Base-by-base conservation (phyloP, 2,329 filamentous ascomycete genomes). In the Sordariomycetes sp. region DNA sequence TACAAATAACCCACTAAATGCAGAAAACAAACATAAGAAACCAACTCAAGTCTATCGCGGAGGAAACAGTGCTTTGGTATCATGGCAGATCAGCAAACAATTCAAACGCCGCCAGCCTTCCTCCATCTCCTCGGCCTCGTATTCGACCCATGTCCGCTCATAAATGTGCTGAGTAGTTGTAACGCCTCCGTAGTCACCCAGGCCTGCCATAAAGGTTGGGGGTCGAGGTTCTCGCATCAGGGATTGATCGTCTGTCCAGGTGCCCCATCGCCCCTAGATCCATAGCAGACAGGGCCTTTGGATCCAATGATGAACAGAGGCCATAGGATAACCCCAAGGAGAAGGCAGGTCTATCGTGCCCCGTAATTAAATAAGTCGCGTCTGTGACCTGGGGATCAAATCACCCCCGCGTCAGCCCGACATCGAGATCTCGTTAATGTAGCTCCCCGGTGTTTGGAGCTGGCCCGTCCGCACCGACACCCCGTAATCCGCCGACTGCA, bases 391-490 rank as follows among this genome's bases (percentile, higher is more conserved):
- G 20, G 7, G 22, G 12, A 57, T 50, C 18, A 35, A 35, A 35
- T 8, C 6, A n/a, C 40, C 3, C 12, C 16, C n/a, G 8, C 34
- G 5, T 55, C 24, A 57, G 10, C 55, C 55, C 34, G 55, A 51
- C 55, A 57, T 57, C 55, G 55, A 52, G 34, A 57, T 46, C 24
- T 57, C 55, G 34, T 53, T 43, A 14, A 57, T 53, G 34, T 35
- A 57, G 24, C 24, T 32, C 14, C 28, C 25, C 25, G 55, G 22
- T 3, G 55, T 28, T 20, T 22, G 12, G 11, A 51, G 46, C 28
- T 57, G 55, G 20, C 32, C 16, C 24, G 28, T 20, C 20, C 55
- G 32, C 32, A 24, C 32, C 10, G 37, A 4, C 34, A 57, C 14
- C 12, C 28, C 48, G 18, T 57, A 53, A 2, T 25, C 48, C 5